Evolutionary conservation across 2,329 filamentous ascomycete species (phyloP), one percentile per base, ranked within the genome.

Genomic region (Aspergillus sp.): DNA sequence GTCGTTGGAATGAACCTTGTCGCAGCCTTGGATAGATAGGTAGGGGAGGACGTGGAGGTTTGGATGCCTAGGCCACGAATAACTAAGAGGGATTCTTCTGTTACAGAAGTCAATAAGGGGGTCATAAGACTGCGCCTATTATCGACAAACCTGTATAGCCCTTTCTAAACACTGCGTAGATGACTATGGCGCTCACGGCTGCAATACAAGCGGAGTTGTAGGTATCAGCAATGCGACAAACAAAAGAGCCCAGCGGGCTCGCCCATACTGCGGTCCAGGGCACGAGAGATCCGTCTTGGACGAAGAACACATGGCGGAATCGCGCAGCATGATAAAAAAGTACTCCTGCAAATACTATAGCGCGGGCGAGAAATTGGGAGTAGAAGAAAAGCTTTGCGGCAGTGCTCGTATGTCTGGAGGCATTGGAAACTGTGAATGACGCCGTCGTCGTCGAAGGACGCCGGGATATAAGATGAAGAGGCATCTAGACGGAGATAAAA

Each of bases 41-140:
- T 89, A 1, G 82, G 75, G 8, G 87, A 86, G 27, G 86, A 87
- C 1, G 87, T 89, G 7, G 85, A 88, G 3, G 91, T 97, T 79
- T 99, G 95, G 52, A 99, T 88, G 7, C 95, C 95, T 13, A 99
- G 82, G 0, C 93, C 91, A 20, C 91, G 86, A 64, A 99, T 86
- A 4, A 97, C 90, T 2, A 97, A 85, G 6, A 99, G 82, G 6
- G 90, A 92, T 80, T 99, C 95, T 71, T 91, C 86, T 76, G 78
- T 75, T 70, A n/a, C 33, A 7, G 12, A 44, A 47, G 27, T 33
- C 33, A 51, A 20, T 63, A 66, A 48, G n/a, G 15, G 12, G 34
- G 15, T 6, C 33, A 11, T 27, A 40, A 11, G 37, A n/a, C 33
- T 44, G 34, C 20, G 49, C n/a, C 27, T 4, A 17, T n/a, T 12